These are phyloP conservation scores for Diaporthe vaccinii DNA, from an alignment of 2,329 filamentous ascomycete species.

Conservation along the genomic window DNA sequence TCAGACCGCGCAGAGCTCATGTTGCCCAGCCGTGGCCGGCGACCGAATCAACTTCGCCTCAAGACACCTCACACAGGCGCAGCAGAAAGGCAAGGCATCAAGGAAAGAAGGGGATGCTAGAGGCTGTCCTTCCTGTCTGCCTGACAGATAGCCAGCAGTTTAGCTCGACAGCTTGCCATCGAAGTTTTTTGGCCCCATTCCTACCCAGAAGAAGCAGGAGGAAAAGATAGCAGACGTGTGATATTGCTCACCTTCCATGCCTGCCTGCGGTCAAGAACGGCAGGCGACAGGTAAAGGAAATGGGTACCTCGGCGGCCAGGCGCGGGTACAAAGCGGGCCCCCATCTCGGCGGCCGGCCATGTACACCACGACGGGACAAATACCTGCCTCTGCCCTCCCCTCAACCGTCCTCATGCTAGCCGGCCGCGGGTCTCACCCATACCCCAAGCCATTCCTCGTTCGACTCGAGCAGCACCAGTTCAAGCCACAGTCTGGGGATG, in stretches of 20 bases:
- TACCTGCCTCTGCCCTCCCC: not conserved
- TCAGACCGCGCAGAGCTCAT: not conserved
- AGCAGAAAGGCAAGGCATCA: not conserved
- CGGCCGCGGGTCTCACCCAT: not conserved
- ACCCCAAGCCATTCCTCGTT: not conserved
- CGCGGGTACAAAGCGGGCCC: slow-evolving; percentile 21
- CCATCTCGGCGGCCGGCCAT: slow-evolving; percentile 2
- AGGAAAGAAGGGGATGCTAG: not conserved
- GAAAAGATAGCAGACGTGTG: not conserved
- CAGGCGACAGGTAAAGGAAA: not conserved
- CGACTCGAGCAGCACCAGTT: not conserved
- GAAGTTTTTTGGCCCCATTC: slow-evolving; percentile 1
- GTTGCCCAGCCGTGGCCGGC: not conserved
- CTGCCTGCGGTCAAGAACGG: slow-evolving; percentile 11
- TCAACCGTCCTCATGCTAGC: not conserved
- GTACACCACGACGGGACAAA: slow-evolving; percentile 18
- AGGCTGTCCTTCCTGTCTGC: not conserved
- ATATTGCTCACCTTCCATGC: not conserved
- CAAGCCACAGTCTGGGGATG: slow-evolving; percentile 25
- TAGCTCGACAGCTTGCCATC: not conserved
- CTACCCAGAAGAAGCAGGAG: not conserved
- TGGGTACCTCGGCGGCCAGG: not conserved
- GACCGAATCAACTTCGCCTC: not conserved
- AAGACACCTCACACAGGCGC: not conserved
- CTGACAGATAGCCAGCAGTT: not conserved